Evolutionary conservation across 306 rosid genomes (phyloP).

Genomic region (Inga leiocalycina): DNA sequence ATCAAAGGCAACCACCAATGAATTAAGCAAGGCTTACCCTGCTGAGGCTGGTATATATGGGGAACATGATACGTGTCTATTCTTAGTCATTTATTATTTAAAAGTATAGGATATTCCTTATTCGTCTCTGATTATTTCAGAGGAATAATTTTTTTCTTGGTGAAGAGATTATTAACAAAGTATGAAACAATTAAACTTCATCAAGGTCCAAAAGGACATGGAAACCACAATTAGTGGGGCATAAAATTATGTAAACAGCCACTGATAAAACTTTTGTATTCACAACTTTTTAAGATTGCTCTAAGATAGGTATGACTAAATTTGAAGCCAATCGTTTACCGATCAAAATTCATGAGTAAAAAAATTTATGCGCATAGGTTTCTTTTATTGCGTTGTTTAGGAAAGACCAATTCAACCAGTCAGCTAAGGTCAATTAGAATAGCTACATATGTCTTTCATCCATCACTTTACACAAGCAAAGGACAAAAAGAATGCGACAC

Average conservation of each 20-base stretch:
- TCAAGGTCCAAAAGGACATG: not conserved
- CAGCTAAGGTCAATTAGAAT: not conserved
- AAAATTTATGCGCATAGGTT: not conserved
- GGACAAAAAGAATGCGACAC: not conserved
- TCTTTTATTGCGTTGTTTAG: not conserved
- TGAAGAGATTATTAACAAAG: not conserved
- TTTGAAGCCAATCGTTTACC: not conserved
- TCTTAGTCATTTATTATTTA: not conserved
- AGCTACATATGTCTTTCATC: not conserved
- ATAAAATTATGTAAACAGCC: not conserved
- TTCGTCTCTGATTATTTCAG: not conserved
- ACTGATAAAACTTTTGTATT: not conserved
- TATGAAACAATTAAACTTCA: not conserved
- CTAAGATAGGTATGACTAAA: not conserved
- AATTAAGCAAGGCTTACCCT: not conserved
- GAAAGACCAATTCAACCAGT: not conserved
- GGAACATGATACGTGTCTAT: not conserved
- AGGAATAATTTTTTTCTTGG: not conserved
- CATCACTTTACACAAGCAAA: not conserved
- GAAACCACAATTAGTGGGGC: not conserved
- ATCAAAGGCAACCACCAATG: not conserved
- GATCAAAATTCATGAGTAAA: not conserved
- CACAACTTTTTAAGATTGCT: not conserved
- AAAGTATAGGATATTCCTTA: constrained; percentile 1
- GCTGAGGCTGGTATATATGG: constrained; percentile 18